Conservation (phyloP, 148 eudicot species). For the Oxyria digyna region DNA sequence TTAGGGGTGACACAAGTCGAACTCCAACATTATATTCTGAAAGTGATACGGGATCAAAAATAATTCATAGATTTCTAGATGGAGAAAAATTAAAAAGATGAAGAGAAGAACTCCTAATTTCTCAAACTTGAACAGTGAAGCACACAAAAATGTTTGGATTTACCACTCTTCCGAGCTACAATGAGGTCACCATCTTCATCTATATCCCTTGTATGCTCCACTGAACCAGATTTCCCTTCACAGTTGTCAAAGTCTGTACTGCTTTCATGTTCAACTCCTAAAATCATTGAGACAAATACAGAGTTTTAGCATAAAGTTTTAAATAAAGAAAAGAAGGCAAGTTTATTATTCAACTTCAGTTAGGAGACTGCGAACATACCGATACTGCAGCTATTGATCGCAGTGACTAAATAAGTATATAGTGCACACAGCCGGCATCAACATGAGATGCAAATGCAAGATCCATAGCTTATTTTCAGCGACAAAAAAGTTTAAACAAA, state of each 20-base stretch:
- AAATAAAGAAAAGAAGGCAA: background rate
- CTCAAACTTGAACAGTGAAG: background rate
- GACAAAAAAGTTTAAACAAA: background rate
- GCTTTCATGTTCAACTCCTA: constrained; percentile 16
- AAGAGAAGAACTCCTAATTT: background rate
- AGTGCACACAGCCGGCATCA: background rate
- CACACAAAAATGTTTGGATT: constrained; percentile 11
- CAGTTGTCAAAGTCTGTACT: constrained; percentile 7
- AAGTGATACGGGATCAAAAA: background rate
- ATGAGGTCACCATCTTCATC: constrained; percentile 97
- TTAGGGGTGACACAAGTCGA: too few species aligned
- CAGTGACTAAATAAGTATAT: background rate
- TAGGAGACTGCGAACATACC: background rate
- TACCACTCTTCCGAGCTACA: constrained; percentile 51
- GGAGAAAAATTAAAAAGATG: background rate
- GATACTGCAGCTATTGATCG: background rate
- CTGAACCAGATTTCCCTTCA: constrained; percentile 12
- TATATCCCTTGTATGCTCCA: constrained; percentile 18
- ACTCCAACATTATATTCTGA: too few species aligned
- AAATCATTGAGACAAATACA: background rate
- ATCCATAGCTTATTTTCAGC: background rate
- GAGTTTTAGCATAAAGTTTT: background rate
- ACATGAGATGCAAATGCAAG: background rate
- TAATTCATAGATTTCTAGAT: background rate
- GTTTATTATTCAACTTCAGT: background rate